Conservation (phyloP, 305 asterid species). For the Plantago coronopus region DNA sequence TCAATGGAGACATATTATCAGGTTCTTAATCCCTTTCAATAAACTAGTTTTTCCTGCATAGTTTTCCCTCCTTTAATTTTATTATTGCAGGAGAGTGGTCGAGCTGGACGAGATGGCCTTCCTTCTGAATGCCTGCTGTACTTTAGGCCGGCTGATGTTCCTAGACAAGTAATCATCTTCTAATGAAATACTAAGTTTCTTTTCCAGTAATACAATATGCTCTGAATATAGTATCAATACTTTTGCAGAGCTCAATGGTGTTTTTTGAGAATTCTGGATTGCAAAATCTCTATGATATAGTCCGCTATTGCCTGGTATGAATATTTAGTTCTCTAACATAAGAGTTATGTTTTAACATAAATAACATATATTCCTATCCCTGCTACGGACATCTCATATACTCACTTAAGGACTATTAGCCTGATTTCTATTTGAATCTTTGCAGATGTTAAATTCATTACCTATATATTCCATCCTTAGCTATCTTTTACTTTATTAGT, state of each 20-base stretch:
- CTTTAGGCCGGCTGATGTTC: conserved; percentile 91
- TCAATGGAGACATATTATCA: conserved; percentile 98
- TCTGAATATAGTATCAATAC: conserved; percentile 19
- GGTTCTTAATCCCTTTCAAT: conserved; percentile 41
- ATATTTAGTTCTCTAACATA: conserved; percentile 9
- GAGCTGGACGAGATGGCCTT: conserved; percentile 99
- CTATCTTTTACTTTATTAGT: no score
- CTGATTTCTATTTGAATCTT: neutral
- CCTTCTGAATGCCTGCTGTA: conserved; percentile 91
- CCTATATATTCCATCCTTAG: no score
- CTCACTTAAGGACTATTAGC: conserved; percentile 2
- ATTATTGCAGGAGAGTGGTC: conserved; percentile 84
- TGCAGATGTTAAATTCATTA: no score
- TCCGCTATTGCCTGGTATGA: conserved; percentile 77
- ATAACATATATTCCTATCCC: neutral
- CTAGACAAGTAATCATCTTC: conserved; percentile 66
- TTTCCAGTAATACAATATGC: conserved; percentile 17
- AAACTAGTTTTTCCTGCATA: conserved; percentile 23
- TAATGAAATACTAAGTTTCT: conserved; percentile 11
- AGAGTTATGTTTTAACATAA: neutral
- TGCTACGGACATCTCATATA: no score
- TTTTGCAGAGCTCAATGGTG: conserved; percentile 95
- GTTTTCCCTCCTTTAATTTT: conserved; percentile 28
- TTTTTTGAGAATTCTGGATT: conserved; percentile 89
- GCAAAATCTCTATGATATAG: conserved; percentile 87